Percentiles rank a stretch among this genome's conserved stretches.
Evolutionary conservation across 768 basidiomycete species (phyloP).

Genomic region (Lactarius hatsudake): DNA sequence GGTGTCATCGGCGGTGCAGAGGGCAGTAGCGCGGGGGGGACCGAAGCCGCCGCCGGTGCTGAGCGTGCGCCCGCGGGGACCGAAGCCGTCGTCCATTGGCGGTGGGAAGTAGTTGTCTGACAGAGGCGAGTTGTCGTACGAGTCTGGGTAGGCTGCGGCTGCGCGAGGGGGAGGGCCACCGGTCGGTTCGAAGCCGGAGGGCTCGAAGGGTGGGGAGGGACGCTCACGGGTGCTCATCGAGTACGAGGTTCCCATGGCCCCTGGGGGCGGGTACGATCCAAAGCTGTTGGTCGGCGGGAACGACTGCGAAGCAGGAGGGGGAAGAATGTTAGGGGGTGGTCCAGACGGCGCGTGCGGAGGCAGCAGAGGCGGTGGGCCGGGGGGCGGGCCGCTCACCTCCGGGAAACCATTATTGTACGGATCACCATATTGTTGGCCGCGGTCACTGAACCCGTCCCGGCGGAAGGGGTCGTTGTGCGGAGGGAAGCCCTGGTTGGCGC

Average conservation of each 20-base stretch:
- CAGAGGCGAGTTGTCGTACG: conserved; percentile 27
- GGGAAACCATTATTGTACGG: conserved; percentile 2
- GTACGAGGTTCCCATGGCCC: conserved; percentile 11
- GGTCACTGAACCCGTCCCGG: conserved; percentile 10
- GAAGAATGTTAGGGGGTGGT: conserved; percentile 4
- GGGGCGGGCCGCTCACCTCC: conserved; percentile 26
- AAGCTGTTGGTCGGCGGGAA: background rate
- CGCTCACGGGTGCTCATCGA: conserved; percentile 22
- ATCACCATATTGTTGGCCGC: conserved; percentile 14
- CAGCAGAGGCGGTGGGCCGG: conserved; percentile 6
- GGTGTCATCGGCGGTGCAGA: conserved; percentile 24
- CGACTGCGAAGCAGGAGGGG: conserved; percentile 1
- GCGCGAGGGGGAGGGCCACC: conserved; percentile 7
- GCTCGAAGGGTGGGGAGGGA: conserved; percentile 5
- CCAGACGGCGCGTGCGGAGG: background rate
- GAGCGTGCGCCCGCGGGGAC: conserved; percentile 16
- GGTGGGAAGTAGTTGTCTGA: conserved; percentile 19
- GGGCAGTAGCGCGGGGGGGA: conserved; percentile 13
- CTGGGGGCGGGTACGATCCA: conserved; percentile 11
- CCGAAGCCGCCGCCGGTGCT: conserved; percentile 24
- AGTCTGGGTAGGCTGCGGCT: conserved; percentile 14
- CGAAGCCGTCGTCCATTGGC: conserved; percentile 14
- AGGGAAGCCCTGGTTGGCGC: background rate
- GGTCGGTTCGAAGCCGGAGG: conserved; percentile 11
- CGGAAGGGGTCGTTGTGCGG: conserved; percentile 20